These are phyloP conservation scores for Penicillium samsonianum DNA, from an alignment of 495 filamentous ascomycete species.

Conservation along the genomic window DNA sequence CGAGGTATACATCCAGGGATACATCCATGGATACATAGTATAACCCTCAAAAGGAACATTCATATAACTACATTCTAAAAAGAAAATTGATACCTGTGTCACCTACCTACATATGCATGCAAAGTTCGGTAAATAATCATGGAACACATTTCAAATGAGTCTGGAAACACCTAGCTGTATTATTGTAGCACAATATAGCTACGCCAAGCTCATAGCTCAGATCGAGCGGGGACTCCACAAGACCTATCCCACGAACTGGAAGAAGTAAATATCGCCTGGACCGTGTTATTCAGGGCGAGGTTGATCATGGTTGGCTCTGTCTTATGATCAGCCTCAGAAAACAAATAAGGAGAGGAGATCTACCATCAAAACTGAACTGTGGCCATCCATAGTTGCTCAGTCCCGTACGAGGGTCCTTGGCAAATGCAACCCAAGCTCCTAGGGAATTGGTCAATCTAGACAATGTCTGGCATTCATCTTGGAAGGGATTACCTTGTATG, in stretches of 20 bases:
- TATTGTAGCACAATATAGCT: no score
- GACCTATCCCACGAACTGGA: not conserved
- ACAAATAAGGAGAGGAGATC: not conserved
- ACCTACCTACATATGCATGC: no score
- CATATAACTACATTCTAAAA: no score
- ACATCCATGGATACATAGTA: no score
- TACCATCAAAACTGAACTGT: constrained; percentile 17
- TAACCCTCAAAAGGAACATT: no score
- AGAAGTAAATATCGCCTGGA: not conserved
- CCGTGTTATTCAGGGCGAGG: constrained; percentile 3
- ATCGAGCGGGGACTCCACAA: not conserved
- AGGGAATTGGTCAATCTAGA: constrained; percentile 22
- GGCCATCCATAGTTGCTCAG: constrained; percentile 42
- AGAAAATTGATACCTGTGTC: no score
- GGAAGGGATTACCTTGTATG: constrained; percentile 21
- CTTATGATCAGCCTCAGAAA: not conserved
- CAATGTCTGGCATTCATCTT: not conserved
- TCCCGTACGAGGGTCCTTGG: constrained; percentile 43
- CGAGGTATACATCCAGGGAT: no score
- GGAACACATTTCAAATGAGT: no score
- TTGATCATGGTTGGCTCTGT: constrained; percentile 8
- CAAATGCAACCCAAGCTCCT: constrained; percentile 52
- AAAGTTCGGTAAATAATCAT: no score
- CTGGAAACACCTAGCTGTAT: no score
- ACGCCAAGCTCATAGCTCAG: not conserved